These are phyloP conservation scores for Ophiostoma ips DNA, from an alignment of 2,329 filamentous ascomycete species.

Conservation along the genomic window DNA sequence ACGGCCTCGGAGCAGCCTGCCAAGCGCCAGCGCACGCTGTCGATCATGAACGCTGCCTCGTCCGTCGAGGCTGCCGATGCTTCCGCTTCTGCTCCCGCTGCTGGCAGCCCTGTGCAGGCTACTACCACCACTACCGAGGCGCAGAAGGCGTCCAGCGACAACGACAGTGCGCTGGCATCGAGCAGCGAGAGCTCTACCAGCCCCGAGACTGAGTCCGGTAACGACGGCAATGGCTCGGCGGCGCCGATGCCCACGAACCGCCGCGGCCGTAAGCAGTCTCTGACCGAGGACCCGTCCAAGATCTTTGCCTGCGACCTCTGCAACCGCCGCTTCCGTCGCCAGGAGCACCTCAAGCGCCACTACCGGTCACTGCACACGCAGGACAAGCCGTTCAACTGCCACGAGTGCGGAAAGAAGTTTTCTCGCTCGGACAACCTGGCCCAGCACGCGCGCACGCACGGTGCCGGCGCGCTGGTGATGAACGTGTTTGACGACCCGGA, in stretches of 20 bases:
- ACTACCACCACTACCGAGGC: no score
- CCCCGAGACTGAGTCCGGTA: constrained; percentile 8
- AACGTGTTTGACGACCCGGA: constrained; percentile 66
- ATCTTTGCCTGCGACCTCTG: constrained; percentile 95
- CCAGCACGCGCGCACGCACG: constrained; percentile 90
- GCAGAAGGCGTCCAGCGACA: constrained; percentile 9
- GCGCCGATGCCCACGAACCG: constrained; percentile 57
- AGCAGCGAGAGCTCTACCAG: constrained; percentile 18
- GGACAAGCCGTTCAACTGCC: constrained; percentile 96
- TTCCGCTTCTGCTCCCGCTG: constrained; percentile 14
- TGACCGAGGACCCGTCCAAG: constrained; percentile 96
- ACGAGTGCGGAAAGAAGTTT: constrained; percentile 98
- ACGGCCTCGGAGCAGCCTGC: constrained; percentile 40
- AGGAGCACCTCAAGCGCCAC: constrained; percentile 97
- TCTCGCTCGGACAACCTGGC: constrained; percentile 94
- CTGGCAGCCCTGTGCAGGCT: constrained; percentile 23
- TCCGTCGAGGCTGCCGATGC: neutral
- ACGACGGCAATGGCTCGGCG: constrained; percentile 18
- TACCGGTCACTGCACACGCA: constrained; percentile 96
- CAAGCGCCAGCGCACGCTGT: constrained; percentile 42
- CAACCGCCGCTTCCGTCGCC: constrained; percentile 91
- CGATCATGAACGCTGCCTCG: constrained; percentile 25
- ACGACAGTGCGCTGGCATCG: constrained; percentile 18
- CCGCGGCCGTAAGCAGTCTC: constrained; percentile 92
- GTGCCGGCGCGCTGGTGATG: constrained; percentile 80